A percentile compares a stretch with the other conserved stretches of the same genome.
phyloP scores from a whole-genome alignment of 495 filamentous ascomycete species.

The Penicillium mononematosum region DNA sequence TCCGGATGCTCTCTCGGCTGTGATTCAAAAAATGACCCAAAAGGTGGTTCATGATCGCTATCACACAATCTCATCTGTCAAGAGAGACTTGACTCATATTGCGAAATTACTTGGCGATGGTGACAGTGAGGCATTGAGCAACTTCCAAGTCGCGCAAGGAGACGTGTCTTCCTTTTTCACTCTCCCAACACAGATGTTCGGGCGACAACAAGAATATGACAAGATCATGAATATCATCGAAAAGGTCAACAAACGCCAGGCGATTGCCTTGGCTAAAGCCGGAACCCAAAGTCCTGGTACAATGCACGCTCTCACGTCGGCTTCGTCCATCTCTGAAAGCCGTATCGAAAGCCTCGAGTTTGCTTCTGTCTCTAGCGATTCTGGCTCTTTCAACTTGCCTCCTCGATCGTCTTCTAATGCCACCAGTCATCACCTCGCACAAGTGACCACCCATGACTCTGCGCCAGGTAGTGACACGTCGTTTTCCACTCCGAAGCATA shows the following conservation, averaged over 20 bases:
- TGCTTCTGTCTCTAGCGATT: constrained; percentile 52
- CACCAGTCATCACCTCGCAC: constrained; percentile 31
- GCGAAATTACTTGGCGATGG: constrained; percentile 70
- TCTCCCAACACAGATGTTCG: constrained; percentile 75
- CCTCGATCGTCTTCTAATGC: constrained; percentile 41
- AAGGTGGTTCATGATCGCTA: constrained; percentile 83
- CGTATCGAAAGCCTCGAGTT: constrained; percentile 52
- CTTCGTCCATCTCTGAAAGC: constrained; percentile 57
- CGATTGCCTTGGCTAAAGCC: constrained; percentile 45
- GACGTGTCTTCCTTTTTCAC: constrained; percentile 87
- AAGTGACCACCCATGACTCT: constrained; percentile 40
- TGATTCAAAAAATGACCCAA: constrained; percentile 87
- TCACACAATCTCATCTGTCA: constrained; percentile 76
- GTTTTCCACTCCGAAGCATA: constrained; percentile 31
- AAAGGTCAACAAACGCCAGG: constrained; percentile 63
- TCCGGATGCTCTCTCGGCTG: constrained; percentile 72
- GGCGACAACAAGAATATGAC: constrained; percentile 67
- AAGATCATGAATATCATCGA: constrained; percentile 71
- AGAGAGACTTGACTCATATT: constrained; percentile 69
- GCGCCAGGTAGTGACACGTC: constrained; percentile 37
- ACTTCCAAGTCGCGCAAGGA: constrained; percentile 68
- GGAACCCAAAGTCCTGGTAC: constrained; percentile 39
- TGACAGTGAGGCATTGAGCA: constrained; percentile 63
- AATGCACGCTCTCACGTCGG: constrained; percentile 52
- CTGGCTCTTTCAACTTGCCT: constrained; percentile 50